phyloP scores from a whole-genome alignment of 2,329 filamentous ascomycete species.

The Didymellaceae sp. region DNA sequence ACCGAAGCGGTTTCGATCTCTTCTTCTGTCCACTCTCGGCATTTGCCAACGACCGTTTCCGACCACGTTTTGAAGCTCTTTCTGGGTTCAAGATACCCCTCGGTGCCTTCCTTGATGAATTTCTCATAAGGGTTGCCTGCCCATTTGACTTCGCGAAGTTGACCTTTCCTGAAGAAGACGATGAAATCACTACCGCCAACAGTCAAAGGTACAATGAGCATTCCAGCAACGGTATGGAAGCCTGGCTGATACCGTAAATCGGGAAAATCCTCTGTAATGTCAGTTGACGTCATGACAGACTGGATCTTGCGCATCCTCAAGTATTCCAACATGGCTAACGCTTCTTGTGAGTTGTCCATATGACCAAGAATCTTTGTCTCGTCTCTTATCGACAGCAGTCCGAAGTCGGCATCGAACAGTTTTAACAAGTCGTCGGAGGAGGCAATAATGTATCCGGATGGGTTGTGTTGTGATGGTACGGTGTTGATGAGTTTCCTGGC shows the following conservation, averaged over 20 bases:
- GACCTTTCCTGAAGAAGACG: constrained; percentile 83
- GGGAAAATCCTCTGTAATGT: constrained; percentile 77
- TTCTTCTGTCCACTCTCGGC: constrained; percentile 86
- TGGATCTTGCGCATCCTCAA: constrained; percentile 76
- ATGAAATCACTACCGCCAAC: constrained; percentile 82
- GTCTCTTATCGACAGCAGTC: constrained; percentile 81
- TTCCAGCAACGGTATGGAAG: constrained; percentile 76
- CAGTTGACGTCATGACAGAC: constrained; percentile 78
- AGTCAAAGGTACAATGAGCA: constrained; percentile 82
- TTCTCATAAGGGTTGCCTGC: constrained; percentile 88
- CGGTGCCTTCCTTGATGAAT: constrained; percentile 72
- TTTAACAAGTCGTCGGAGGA: constrained; percentile 85
- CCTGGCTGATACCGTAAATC: constrained; percentile 81
- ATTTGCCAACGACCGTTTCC: constrained; percentile 81
- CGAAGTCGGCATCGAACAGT: constrained; percentile 87
- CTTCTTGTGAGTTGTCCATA: constrained; percentile 78
- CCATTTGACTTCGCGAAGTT: constrained; percentile 80
- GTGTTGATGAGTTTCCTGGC: constrained; percentile 89
- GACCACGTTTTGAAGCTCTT: constrained; percentile 82
- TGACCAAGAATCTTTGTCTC: constrained; percentile 86
- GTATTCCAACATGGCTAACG: constrained; percentile 84
- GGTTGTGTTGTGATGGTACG: constrained; percentile 78
- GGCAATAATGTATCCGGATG: constrained; percentile 87
- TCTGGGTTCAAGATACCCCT: constrained; percentile 76
- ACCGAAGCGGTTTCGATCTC: constrained; percentile 89